Percentiles rank a stretch among this genome's conserved stretches.
These are phyloP conservation scores for Podospora conica DNA, from an alignment of 495 filamentous ascomycete genomes.

Conservation along the genomic window DNA sequence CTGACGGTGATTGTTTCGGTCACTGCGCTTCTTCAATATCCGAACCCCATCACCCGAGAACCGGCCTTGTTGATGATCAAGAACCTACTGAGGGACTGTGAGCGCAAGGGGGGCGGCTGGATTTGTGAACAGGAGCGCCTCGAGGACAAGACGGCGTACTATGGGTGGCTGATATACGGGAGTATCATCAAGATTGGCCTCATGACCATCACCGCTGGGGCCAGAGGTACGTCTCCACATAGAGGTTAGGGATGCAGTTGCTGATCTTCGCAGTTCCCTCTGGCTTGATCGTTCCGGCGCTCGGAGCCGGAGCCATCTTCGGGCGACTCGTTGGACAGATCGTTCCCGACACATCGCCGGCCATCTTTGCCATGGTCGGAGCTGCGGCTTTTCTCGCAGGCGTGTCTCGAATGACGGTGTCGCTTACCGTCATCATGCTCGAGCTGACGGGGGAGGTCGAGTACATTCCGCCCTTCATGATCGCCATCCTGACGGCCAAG, in stretches of 20 bases:
- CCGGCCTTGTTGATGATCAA: constrained; percentile 50
- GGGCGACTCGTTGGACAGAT: constrained; percentile 49
- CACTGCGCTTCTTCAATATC: constrained; percentile 51
- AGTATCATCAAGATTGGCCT: constrained; percentile 48
- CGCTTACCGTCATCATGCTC: constrained; percentile 57
- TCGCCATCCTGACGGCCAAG: constrained; percentile 53
- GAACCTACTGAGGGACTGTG: constrained; percentile 50
- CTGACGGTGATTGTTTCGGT: constrained; percentile 46
- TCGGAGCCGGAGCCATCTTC: constrained; percentile 52
- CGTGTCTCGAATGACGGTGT: constrained; percentile 53
- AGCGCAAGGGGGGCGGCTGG: constrained; percentile 32
- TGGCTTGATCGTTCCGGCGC: constrained; percentile 54
- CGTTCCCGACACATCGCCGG: constrained; percentile 34
- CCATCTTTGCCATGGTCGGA: constrained; percentile 58
- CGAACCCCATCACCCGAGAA: constrained; percentile 47
- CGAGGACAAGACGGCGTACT: constrained; percentile 31
- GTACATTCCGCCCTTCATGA: constrained; percentile 54
- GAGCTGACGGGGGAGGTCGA: constrained; percentile 45
- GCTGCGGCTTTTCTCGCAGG: constrained; percentile 54
- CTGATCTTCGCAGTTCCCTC: constrained; percentile 38
- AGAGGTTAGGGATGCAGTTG: background rate
- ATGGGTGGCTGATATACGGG: constrained; percentile 47
- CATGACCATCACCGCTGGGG: constrained; percentile 51
- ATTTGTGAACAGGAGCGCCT: constrained; percentile 43
- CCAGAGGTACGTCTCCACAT: constrained; percentile 26